A percentile compares a stretch with the other conserved stretches of the same genome.
Conservation (phyloP, 192 early-diverging fungal species). For the Jimgerdemannia lactiflua region DNA sequence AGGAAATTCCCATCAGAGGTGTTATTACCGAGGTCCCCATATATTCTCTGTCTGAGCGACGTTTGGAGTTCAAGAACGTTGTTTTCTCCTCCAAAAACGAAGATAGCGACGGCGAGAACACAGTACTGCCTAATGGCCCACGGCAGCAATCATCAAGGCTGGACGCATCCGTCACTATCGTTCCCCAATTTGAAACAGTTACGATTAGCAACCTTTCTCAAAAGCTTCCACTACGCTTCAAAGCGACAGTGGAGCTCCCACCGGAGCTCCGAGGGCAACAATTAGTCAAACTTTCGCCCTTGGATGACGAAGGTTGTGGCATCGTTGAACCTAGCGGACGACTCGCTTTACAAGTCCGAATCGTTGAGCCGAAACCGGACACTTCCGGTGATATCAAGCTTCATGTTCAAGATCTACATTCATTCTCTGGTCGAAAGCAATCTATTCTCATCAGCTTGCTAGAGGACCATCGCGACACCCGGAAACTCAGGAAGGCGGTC, state of each 20-base stretch:
- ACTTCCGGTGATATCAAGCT: conserved; percentile 79
- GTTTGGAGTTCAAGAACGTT: conserved; percentile 64
- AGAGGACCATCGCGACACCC: conserved; percentile 35
- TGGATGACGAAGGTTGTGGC: conserved; percentile 58
- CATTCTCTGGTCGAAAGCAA: conserved; percentile 54
- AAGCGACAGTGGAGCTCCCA: conserved; percentile 70
- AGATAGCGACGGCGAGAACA: conserved; percentile 32
- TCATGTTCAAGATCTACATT: conserved; percentile 66
- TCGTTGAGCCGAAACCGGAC: conserved; percentile 59
- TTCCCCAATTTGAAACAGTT: conserved; percentile 35
- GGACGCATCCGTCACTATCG: not conserved
- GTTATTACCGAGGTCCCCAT: conserved; percentile 63
- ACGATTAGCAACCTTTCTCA: conserved; percentile 62
- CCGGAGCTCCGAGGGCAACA: conserved; percentile 66
- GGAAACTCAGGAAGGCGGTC: conserved; percentile 9
- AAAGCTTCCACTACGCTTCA: conserved; percentile 62
- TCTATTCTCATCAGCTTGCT: conserved; percentile 64
- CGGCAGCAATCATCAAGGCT: conserved; percentile 1
- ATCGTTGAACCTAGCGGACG: conserved; percentile 55
- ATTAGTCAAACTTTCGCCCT: conserved; percentile 54
- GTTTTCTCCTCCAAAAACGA: conserved; percentile 57
- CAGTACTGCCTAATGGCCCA: not conserved
- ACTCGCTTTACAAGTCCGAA: conserved; percentile 52
- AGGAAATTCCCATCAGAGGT: conserved; percentile 67
- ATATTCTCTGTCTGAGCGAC: conserved; percentile 64